A percentile compares a stretch with the other conserved stretches of the same genome.
These are phyloP conservation scores for Pseudogymnoascus sp. DNA, from an alignment of 2,329 filamentous ascomycete species.

Conservation along the genomic window DNA sequence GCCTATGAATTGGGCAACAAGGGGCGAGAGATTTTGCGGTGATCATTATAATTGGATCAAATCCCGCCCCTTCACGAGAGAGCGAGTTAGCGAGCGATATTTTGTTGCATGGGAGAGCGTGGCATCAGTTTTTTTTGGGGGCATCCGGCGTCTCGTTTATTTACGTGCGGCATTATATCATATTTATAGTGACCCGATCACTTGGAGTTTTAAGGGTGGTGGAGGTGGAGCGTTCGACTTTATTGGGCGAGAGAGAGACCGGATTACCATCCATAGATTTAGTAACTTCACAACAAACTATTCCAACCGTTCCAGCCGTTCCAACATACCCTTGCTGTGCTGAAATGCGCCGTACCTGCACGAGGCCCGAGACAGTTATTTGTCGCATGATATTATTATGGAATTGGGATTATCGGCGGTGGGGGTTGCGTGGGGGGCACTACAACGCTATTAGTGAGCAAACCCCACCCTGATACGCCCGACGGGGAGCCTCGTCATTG, in stretches of 20 bases:
- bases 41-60: neutral
- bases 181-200: slow-evolving; percentile 7
- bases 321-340: neutral
- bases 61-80: neutral
- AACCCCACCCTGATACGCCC: neutral
- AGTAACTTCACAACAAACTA: neutral
- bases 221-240: neutral
- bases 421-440: slow-evolving; percentile 2
- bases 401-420: slow-evolving; percentile 6
- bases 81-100: neutral
- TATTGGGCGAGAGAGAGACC: neutral
- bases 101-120: neutral
- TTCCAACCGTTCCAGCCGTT: neutral
- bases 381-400: slow-evolving; percentile 7
- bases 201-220: neutral
- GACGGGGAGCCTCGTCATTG: neutral
- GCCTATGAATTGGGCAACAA: neutral
- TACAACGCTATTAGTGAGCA: slow-evolving; percentile 10
- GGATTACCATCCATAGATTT: slow-evolving; percentile 8
- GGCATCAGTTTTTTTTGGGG: neutral
- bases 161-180: slow-evolving; percentile 5
- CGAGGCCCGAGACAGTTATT: slow-evolving; percentile 9
- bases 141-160: neutral
- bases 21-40: neutral
- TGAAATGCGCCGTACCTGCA: slow-evolving; percentile 4